Base-by-base conservation (phyloP, 2,329 filamentous ascomycete species). In the Aspergillus cejpii region DNA sequence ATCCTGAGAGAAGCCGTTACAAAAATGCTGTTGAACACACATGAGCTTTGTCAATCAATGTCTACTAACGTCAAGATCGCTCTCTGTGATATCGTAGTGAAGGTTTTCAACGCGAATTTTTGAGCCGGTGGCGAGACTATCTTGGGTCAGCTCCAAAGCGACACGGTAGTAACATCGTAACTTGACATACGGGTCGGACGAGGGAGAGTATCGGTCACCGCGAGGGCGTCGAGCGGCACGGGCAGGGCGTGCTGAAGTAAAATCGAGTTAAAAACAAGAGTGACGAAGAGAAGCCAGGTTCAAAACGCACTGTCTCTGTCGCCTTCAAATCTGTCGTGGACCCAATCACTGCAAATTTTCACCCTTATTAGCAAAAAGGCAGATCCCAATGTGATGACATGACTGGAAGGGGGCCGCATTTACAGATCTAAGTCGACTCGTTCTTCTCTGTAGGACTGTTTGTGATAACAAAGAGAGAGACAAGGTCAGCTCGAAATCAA, bases 311-410 rank as follows among this genome's bases (percentile, higher is more conserved):
- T 59, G 47, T 72, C 71, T 69, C 83, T 76, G 65, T 83, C 78
- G 60, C 87, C 86, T 66, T 92, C 86, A 65, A 81, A 94, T 64
- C 83, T 86, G 71, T 94, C 87, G 66, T 96, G 90, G 57, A 95
- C 87, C 90, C 90, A 96, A 74, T 94, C 89, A 62, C 87, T 87
- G 29, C 19, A 31, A n/a, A 11, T n/a, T 26, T 12, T 20, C 40
- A 23, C 12, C 17, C 28, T 21, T 37, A 43, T 44, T 34, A 45
- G 37, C 34, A 20, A 37, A 23, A 37, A 23, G 5, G 12, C 27
- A 19, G 28, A 29, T 15, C 37, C 15, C 39, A 12, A 6, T 14
- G 12, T 15, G 33, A 38, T 21, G 11, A n/a, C 33, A 37, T 15
- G 24, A 31, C 43, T 31, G 41, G 8, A 37, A 8, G 23, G 23